Base-by-base conservation (phyloP, 768 basidiomycete genomes). In the Mycena belliarum region DNA sequence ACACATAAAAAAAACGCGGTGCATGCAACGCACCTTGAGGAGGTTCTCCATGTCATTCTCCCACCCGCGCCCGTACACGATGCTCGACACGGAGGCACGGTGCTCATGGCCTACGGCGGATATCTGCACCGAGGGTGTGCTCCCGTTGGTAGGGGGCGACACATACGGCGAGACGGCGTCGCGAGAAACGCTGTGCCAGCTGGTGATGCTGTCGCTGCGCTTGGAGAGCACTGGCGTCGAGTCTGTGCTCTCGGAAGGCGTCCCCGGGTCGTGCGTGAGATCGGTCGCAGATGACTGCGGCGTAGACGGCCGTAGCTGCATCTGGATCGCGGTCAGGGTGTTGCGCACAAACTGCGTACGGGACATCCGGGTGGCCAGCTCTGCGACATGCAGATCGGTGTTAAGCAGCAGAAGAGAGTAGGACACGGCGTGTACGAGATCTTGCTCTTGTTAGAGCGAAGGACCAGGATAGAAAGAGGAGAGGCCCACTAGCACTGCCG, bases 331-430 rank as follows among this genome's bases (percentile, higher is more conserved):
- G 4, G 83, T 75, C 70, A 98, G 81, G 1, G 95, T 98, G 70
- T 98, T 98, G 48, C 87, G 84, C 8, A 98, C 87, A 71, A 98
- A 99, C 67, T 98, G 95, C 50, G 66, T 81, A 20, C 91, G 84
- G 1, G 96, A 95, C 97, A 98, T 99, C 59, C 92, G 88, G 4
- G 82, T 84, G 18, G 84, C 71, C 25, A 97, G 79, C 35, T 98
- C 95, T 29, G 95, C 97, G 49, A 99, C 89, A 71, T 99, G 96
- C 32, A 99, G 82, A 71, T 99, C 97, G 25, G 97, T 99, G 75
- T 99, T 99, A 49, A 98, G 82, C 29, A 98, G 81, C 0, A 99
- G 76, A 37, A 99, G 81, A 3, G 95, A 97, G 66, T 96, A 98
- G 2, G 93, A 82, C 46, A 95, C 90, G 2, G 93, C 91, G 64